These are phyloP conservation scores for Trametes versicolor DNA, from an alignment of 1,284 basidiomycete genomes.

Conservation along the genomic window DNA sequence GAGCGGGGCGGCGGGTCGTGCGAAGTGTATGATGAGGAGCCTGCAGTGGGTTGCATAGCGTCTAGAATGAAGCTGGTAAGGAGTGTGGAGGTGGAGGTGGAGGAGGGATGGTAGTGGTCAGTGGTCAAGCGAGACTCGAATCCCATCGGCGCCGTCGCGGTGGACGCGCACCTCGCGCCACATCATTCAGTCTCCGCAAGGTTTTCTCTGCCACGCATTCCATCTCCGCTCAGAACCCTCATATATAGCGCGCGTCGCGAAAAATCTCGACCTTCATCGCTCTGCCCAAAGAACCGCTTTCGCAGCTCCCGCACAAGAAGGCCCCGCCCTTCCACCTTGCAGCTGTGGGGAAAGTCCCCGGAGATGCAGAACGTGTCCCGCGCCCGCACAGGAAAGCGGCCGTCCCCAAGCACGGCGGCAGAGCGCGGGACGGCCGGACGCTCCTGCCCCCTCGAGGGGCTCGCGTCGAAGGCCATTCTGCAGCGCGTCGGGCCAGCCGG, in stretches of 20 bases:
- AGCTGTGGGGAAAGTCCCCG: constrained; percentile 94
- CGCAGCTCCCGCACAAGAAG: constrained; percentile 82
- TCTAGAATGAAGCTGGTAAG: not conserved
- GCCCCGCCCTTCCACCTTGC: constrained; percentile 49
- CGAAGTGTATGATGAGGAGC: constrained; percentile 26
- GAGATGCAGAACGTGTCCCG: constrained; percentile 74
- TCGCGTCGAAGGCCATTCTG: constrained; percentile 64
- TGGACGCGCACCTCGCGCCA: constrained; percentile 2
- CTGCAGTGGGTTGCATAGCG: constrained; percentile 17
- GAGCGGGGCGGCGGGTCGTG: constrained; percentile 25
- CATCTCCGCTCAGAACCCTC: not conserved
- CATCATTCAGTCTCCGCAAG: constrained; percentile 9
- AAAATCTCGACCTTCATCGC: constrained; percentile 35
- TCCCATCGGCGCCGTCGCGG: too few relatives aligned
- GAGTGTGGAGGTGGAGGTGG: not conserved
- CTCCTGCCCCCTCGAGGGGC: constrained; percentile 44
- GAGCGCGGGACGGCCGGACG: constrained; percentile 59
- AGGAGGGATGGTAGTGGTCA: not conserved
- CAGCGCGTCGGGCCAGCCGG: constrained; percentile 51
- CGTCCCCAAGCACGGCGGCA: constrained; percentile 60
- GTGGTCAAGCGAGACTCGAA: too few relatives aligned
- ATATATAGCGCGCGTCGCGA: constrained; percentile 4
- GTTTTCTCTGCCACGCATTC: not conserved
- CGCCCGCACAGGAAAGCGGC: constrained; percentile 72
- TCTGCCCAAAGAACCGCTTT: constrained; percentile 84